These are phyloP conservation scores for Coniophora puteana DNA, from an alignment of 1,284 basidiomycete species.

Conservation along the genomic window DNA sequence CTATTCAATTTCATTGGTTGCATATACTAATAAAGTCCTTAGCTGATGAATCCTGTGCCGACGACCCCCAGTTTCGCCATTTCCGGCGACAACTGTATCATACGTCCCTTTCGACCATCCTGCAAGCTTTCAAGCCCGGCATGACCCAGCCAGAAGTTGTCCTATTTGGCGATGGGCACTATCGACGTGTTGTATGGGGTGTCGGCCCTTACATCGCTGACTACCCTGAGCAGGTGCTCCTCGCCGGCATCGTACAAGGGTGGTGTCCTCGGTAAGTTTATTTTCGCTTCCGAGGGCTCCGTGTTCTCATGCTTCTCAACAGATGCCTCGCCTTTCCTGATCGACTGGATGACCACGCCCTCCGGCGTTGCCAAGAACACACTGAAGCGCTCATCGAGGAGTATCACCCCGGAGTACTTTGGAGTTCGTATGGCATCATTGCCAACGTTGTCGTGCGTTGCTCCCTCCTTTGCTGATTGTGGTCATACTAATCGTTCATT, in stretches of 20 bases:
- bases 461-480: background rate
- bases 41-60: constrained; percentile 6
- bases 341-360: background rate
- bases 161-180: constrained; percentile 7
- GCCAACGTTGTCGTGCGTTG: background rate
- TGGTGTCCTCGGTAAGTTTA: constrained; percentile 2
- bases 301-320: background rate
- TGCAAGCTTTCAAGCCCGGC: background rate
- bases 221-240: constrained; percentile 10
- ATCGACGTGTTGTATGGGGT: constrained; percentile 2
- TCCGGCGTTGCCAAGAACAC: background rate
- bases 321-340: constrained; percentile 14
- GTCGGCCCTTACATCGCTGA: constrained; percentile 11
- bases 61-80: constrained; percentile 4
- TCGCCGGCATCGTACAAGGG: constrained; percentile 5
- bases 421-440: constrained; percentile 3
- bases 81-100: constrained; percentile 7
- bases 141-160: constrained; percentile 7
- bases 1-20: background rate
- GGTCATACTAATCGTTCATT: background rate
- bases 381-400: background rate
- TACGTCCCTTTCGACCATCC: constrained; percentile 2
- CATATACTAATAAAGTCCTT: background rate
- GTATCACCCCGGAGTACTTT: background rate
- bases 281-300: no score